Evolutionary conservation across 2,329 filamentous ascomycete species (phyloP).

Genomic region (Pseudocercospora pini-densiflorae): DNA sequence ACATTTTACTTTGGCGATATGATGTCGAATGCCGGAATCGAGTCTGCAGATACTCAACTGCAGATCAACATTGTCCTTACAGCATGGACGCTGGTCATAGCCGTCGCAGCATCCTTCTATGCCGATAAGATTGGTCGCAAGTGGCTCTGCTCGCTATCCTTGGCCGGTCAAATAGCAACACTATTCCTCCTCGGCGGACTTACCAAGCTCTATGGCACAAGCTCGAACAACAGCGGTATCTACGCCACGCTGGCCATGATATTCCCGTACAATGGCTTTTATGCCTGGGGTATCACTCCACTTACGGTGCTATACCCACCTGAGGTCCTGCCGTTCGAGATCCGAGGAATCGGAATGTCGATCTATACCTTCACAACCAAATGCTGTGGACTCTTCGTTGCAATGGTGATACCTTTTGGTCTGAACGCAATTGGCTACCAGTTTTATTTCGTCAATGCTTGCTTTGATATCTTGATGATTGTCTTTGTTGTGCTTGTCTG

Average conservation of each 20-base stretch:
- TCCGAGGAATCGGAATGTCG: slow-evolving; percentile 10
- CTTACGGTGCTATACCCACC: slow-evolving; percentile 7
- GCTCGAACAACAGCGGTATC: slow-evolving; percentile 4
- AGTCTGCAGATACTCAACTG: slow-evolving; percentile 4
- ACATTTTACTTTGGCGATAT: slow-evolving; percentile 14
- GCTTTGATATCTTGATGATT: slow-evolving; percentile 8
- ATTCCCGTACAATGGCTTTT: slow-evolving; percentile 8
- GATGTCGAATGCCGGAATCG: slow-evolving; percentile 8
- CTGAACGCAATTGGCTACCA: slow-evolving; percentile 6
- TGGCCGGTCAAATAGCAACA: background rate
- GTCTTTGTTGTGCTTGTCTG: slow-evolving; percentile 3
- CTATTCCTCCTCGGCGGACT: slow-evolving; percentile 11
- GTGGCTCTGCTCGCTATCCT: background rate
- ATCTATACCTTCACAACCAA: slow-evolving; percentile 9
- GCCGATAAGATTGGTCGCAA: slow-evolving; percentile 11
- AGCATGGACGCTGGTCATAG: background rate
- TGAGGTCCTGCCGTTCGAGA: slow-evolving; percentile 7
- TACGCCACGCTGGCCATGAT: slow-evolving; percentile 11
- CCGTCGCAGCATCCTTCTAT: slow-evolving; percentile 2
- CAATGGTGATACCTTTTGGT: slow-evolving; percentile 7
- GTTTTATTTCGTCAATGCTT: slow-evolving; percentile 13
- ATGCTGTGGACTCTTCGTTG: slow-evolving; percentile 11
- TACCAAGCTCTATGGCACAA: slow-evolving; percentile 5
- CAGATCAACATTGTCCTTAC: slow-evolving; percentile 10
- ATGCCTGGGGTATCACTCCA: slow-evolving; percentile 9